A percentile compares a stretch with the other conserved stretches of the same genome.
phyloP scores from a whole-genome alignment of 2,329 filamentous ascomycete species.

The Tetracladium maxilliforme region DNA sequence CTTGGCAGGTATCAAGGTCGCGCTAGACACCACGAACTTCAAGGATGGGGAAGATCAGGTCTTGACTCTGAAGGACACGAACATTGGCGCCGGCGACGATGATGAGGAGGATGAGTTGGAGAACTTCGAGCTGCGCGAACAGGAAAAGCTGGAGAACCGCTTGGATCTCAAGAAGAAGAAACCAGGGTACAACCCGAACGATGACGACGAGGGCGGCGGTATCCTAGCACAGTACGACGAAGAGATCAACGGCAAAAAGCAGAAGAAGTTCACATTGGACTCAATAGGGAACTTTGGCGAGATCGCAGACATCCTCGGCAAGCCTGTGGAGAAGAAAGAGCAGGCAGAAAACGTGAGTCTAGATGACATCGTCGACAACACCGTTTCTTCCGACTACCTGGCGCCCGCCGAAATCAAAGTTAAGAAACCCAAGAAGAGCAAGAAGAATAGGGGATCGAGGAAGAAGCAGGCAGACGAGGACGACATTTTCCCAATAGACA shows the following conservation, averaged over 20 bases:
- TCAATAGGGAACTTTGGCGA: no score
- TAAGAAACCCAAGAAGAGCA: slow-evolving; percentile 83
- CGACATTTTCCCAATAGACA: slow-evolving; percentile 32
- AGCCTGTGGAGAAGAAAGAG: slow-evolving; percentile 38
- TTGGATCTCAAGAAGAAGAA: slow-evolving; percentile 83
- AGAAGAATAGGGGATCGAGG: slow-evolving; percentile 65
- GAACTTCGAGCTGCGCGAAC: slow-evolving; percentile 56
- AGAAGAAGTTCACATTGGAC: slow-evolving; percentile 77
- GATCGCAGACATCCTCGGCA: slow-evolving; percentile 37
- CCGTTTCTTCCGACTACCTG: slow-evolving; percentile 92
- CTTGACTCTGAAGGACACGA: slow-evolving; percentile 84
- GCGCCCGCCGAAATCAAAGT: slow-evolving; percentile 79
- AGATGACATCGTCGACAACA: no score
- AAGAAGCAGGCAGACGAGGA: slow-evolving; percentile 53
- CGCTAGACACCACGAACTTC: slow-evolving; percentile 71
- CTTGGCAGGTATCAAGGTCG: slow-evolving; percentile 80
- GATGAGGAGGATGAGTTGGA: slow-evolving; percentile 86
- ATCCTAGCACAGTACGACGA: slow-evolving; percentile 91
- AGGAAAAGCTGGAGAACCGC: slow-evolving; percentile 59
- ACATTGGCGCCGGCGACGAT: slow-evolving; percentile 69
- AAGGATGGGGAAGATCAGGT: slow-evolving; percentile 77
- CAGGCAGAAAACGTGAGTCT: slow-evolving; percentile 63
- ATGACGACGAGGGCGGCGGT: slow-evolving; percentile 47
- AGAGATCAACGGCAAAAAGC: slow-evolving; percentile 81
- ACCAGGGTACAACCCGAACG: slow-evolving; percentile 75